Evolutionary conservation across 2,329 filamentous ascomycete species (phyloP).

Genomic region (Sphaerulina populicola): DNA sequence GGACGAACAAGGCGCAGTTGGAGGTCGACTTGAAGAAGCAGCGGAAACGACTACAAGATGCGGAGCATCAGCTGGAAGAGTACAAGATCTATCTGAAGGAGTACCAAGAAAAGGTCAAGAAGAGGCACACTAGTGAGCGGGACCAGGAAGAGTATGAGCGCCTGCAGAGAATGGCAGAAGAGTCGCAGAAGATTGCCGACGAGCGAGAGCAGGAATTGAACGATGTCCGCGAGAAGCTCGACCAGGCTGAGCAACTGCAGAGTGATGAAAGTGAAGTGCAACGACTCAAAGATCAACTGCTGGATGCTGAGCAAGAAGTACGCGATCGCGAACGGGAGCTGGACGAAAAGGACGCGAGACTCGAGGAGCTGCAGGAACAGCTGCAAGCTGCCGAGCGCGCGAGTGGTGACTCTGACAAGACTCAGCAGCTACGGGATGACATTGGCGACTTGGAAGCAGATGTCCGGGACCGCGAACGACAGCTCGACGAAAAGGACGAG

Average conservation of each 20-base stretch:
- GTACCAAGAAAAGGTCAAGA: slow-evolving; percentile 71
- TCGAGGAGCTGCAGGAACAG: slow-evolving; percentile 42
- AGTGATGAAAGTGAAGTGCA: slow-evolving; percentile 27
- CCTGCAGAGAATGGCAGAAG: slow-evolving; percentile 39
- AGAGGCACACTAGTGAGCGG: slow-evolving; percentile 60
- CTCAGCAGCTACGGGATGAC: slow-evolving; percentile 40
- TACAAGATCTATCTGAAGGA: slow-evolving; percentile 76
- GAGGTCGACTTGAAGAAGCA: slow-evolving; percentile 77
- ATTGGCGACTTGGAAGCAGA: slow-evolving; percentile 43
- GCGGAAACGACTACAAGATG: slow-evolving; percentile 71
- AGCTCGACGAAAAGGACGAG: slow-evolving; percentile 37
- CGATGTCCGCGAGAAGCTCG: slow-evolving; percentile 35
- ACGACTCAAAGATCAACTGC: slow-evolving; percentile 43
- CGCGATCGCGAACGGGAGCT: slow-evolving; percentile 39
- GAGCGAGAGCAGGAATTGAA: slow-evolving; percentile 40
- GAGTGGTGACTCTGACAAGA: slow-evolving; percentile 30
- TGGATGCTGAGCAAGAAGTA: slow-evolving; percentile 45
- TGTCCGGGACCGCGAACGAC: slow-evolving; percentile 43
- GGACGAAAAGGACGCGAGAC: slow-evolving; percentile 42
- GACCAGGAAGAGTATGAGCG: slow-evolving; percentile 55
- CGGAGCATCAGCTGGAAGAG: slow-evolving; percentile 76
- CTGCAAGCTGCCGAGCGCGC: slow-evolving; percentile 25
- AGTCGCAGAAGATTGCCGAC: slow-evolving; percentile 34
- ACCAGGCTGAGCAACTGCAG: slow-evolving; percentile 33
- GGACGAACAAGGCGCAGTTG: slow-evolving; percentile 85